phyloP scores from a whole-genome alignment of 257 asterid genomes.

The Phtheirospermum japonicum region DNA sequence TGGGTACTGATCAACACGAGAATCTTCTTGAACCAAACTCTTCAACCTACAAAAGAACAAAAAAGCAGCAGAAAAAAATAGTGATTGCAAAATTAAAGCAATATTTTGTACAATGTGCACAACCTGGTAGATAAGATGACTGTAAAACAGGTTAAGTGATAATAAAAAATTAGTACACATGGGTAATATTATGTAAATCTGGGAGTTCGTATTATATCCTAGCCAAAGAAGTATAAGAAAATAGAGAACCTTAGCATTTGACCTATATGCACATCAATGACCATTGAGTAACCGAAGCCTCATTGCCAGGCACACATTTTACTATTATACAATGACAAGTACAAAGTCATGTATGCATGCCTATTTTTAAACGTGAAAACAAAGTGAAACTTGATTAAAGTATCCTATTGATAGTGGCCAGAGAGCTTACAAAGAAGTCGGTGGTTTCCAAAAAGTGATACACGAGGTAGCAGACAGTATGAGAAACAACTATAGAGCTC shows the following conservation, averaged over 20 bases:
- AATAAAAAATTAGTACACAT: not conserved
- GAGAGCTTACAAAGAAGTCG: not conserved
- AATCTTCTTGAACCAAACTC: conserved; percentile 83
- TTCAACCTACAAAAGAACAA: conserved; percentile 60
- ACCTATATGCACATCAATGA: not conserved
- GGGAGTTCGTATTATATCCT: not conserved
- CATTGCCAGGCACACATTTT: not conserved
- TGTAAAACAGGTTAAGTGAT: not conserved
- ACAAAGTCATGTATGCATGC: conserved; percentile 14
- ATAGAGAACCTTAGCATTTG: not conserved
- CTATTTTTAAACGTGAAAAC: not conserved
- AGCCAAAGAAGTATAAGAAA: conserved; percentile 11
- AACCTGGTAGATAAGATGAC: not conserved
- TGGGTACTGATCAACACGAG: conserved; percentile 85
- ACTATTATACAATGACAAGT: not conserved
- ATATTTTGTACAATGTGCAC: not conserved
- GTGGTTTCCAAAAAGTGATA: not conserved
- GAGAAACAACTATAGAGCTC: not conserved
- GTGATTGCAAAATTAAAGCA: not conserved
- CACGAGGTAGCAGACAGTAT: not conserved
- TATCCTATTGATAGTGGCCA: not conserved
- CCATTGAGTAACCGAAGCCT: not conserved
- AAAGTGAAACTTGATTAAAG: not conserved
- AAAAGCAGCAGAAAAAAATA: conserved; percentile 10
- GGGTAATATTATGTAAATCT: not conserved